phyloP scores from a whole-genome alignment of 192 early-diverging fungal genomes.

The Linnemannia zychae region DNA sequence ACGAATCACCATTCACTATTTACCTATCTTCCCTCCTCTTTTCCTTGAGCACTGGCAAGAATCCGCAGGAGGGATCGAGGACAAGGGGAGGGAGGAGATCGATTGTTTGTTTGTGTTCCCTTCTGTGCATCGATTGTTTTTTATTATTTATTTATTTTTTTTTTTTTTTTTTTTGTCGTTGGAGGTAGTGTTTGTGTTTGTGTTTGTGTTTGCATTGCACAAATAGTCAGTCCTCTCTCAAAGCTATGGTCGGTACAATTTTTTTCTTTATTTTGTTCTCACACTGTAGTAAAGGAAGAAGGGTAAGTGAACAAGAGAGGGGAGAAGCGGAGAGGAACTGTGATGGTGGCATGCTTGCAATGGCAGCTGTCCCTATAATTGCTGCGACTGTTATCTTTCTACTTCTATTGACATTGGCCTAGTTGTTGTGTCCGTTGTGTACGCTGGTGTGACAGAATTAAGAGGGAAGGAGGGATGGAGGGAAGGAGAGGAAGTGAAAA shows the following conservation, averaged over 20 bases:
- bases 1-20: background rate
- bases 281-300: background rate
- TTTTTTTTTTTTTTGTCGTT: background rate
- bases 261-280: background rate
- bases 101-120: background rate
- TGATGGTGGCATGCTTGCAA: background rate
- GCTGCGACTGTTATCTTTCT: background rate
- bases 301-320: background rate
- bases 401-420: background rate
- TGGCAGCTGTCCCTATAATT: too few species aligned
- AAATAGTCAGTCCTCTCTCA: background rate
- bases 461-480: background rate
- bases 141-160: background rate
- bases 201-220: background rate
- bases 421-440: background rate
- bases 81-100: background rate
- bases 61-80: background rate
- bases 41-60: background rate
- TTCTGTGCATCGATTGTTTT: slow-evolving; percentile 8
- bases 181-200: background rate
- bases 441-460: background rate
- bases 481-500: background rate
- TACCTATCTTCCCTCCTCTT: background rate
- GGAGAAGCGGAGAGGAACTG: background rate
- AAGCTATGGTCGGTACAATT: background rate